phyloP scores from a whole-genome alignment of 192 early-diverging fungal genomes.

The Linnemannia hyalina region DNA sequence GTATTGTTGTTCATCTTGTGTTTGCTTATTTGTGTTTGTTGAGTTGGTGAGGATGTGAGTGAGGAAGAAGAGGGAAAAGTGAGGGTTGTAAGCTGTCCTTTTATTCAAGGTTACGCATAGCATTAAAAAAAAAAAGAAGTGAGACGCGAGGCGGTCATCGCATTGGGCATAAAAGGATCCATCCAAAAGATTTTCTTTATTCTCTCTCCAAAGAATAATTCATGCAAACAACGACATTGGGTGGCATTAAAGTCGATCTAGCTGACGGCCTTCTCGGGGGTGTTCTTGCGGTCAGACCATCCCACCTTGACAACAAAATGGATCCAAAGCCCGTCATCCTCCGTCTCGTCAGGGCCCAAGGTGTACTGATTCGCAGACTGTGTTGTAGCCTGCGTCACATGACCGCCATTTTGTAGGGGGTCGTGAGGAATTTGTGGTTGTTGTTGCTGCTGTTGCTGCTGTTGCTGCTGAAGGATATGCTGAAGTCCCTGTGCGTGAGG shows the following conservation, averaged over 20 bases:
- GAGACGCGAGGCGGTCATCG: background rate
- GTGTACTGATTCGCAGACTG: background rate
- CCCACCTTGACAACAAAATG: conserved; percentile 57
- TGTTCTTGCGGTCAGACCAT: conserved; percentile 35
- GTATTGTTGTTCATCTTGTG: background rate
- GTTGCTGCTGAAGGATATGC: conserved; percentile 20
- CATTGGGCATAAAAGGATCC: background rate
- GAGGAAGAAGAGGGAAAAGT: background rate
- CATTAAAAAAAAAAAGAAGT: background rate
- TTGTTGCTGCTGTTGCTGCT: conserved; percentile 15
- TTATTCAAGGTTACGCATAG: background rate
- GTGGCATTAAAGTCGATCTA: background rate
- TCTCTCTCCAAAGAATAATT: background rate
- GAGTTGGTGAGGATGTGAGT: background rate
- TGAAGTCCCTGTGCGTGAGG: background rate
- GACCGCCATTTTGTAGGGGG: background rate
- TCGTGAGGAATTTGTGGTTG: background rate
- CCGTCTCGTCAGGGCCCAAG: conserved; percentile 14
- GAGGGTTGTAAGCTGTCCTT: background rate
- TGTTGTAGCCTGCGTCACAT: background rate
- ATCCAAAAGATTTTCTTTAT: background rate
- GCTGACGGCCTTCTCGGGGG: conserved; percentile 11
- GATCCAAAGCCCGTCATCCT: conserved; percentile 55
- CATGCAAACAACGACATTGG: background rate
- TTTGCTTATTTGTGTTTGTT: background rate